Conservation (phyloP, 768 basidiomycete species). For the Aureoboletus auriporus region DNA sequence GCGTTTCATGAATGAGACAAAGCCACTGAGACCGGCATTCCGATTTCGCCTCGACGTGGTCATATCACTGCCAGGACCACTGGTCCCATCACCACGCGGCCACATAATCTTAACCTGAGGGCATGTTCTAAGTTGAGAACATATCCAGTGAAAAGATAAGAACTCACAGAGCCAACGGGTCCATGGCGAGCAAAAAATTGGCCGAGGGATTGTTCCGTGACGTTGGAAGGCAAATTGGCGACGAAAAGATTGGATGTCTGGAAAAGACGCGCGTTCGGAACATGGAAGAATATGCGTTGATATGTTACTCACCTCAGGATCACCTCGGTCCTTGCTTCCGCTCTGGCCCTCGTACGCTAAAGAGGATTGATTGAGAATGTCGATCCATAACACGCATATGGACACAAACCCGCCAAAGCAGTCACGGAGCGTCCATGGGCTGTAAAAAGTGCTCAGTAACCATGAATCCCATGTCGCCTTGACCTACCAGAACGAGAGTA, state of each 20-base stretch:
- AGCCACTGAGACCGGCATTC: constrained; percentile 83
- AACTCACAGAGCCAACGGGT: constrained; percentile 83
- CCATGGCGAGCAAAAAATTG: constrained; percentile 89
- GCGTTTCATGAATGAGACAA: constrained; percentile 95
- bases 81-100: constrained; percentile 78
- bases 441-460: constrained; percentile 16
- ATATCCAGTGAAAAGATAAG: neutral
- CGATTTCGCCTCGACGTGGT: constrained; percentile 66
- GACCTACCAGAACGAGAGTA: constrained; percentile 62
- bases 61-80: constrained; percentile 73
- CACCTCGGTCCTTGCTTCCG: constrained; percentile 85
- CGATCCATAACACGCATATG: neutral
- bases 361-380: constrained; percentile 1
- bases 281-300: neutral
- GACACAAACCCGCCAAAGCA: constrained; percentile 74
- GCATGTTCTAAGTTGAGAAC: neutral
- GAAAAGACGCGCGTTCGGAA: constrained; percentile 1
- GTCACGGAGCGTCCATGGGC: constrained; percentile 78
- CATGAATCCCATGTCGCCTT: neutral
- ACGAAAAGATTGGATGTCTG: constrained; percentile 97
- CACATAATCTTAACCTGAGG: constrained; percentile 96
- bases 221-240: constrained; percentile 83
- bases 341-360: constrained; percentile 86
- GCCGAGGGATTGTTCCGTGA: constrained; percentile 83
- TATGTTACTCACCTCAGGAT: constrained; percentile 62